Evolutionary conservation across 306 rosid species (phyloP).

Genomic region (Quercus aquifolioides): DNA sequence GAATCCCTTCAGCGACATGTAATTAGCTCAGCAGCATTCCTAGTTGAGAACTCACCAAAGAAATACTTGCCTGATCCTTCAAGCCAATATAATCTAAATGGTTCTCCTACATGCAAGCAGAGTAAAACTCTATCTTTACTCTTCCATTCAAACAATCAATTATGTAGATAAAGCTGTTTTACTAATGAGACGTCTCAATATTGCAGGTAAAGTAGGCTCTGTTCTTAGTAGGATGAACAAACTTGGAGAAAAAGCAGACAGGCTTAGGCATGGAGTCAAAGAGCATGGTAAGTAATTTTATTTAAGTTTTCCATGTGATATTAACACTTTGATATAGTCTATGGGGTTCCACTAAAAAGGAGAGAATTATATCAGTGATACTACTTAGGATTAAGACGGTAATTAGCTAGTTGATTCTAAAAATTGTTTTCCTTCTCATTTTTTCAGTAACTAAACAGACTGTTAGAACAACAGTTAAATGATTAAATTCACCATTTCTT

Average conservation of each 20-base stretch:
- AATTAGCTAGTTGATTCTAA: not conserved
- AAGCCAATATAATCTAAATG: conserved; percentile 19
- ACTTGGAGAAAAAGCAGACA: conserved; percentile 25
- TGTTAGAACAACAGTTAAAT: too few species aligned
- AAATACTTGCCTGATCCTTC: conserved; percentile 41
- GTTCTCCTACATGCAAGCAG: conserved; percentile 27
- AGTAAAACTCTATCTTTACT: conserved; percentile 22
- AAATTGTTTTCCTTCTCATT: too few species aligned
- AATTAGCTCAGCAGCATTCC: conserved; percentile 20
- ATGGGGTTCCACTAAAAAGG: too few species aligned
- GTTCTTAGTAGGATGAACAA: conserved; percentile 30
- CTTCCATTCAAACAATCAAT: not conserved
- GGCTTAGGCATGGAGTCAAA: conserved; percentile 36
- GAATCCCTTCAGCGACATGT: conserved; percentile 39
- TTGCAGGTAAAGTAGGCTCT: conserved; percentile 32
- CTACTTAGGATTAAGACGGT: not conserved
- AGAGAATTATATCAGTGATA: not conserved
- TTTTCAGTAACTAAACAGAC: too few species aligned
- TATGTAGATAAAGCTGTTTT: not conserved
- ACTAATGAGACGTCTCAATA: not conserved
- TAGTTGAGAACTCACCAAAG: conserved; percentile 23
- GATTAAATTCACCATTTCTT: too few species aligned
- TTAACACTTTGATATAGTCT: too few species aligned
- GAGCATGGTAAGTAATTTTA: conserved; percentile 36
- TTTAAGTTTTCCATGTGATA: not conserved